phyloP scores from a whole-genome alignment of 108 stramenopile genomes.

The Nitzschia sp. region DNA sequence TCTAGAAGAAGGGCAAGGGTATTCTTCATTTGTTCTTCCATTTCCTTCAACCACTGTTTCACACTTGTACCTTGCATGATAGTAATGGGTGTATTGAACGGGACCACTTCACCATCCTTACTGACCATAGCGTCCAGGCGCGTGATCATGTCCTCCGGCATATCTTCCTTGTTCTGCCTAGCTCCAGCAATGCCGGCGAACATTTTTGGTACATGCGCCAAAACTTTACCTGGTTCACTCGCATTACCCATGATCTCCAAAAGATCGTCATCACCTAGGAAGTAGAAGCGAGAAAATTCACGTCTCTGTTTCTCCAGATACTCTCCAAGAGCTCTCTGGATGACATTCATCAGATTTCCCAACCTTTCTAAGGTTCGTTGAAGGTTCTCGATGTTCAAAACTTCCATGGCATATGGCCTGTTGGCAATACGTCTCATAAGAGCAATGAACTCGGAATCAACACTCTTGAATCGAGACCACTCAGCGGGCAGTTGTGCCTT shows the following conservation, averaged over 20 bases:
- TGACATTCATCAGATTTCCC: slow-evolving; percentile 83
- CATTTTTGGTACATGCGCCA: slow-evolving; percentile 96
- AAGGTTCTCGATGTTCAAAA: slow-evolving; percentile 88
- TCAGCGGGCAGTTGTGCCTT: slow-evolving; percentile 95
- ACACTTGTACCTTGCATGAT: slow-evolving; percentile 72
- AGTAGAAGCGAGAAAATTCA: slow-evolving; percentile 97
- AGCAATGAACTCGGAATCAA: slow-evolving; percentile 91
- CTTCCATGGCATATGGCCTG: slow-evolving; percentile 87
- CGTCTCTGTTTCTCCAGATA: slow-evolving; percentile 95
- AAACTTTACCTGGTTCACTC: slow-evolving; percentile 89
- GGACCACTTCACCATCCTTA: slow-evolving; percentile 95
- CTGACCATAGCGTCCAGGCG: slow-evolving; percentile 88
- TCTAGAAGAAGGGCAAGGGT: slow-evolving; percentile 87
- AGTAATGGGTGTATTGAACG: slow-evolving; percentile 64
- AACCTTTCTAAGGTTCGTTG: slow-evolving; percentile 90
- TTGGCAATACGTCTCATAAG: slow-evolving; percentile 88
- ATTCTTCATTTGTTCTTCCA: slow-evolving; percentile 88
- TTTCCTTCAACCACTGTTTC: slow-evolving; percentile 90
- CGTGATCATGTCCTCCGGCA: slow-evolving; percentile 64
- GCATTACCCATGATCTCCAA: slow-evolving; percentile 97
- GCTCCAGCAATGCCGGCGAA: slow-evolving; percentile 89
- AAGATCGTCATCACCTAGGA: slow-evolving; percentile 99
- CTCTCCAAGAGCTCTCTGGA: slow-evolving; percentile 95
- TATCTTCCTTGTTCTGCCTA: slow-evolving; percentile 36
- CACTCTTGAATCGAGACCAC: slow-evolving; percentile 93